These are phyloP conservation scores for Wallacemonas sp. DNA, from an alignment of 208 protist species.

Conservation along the genomic window DNA sequence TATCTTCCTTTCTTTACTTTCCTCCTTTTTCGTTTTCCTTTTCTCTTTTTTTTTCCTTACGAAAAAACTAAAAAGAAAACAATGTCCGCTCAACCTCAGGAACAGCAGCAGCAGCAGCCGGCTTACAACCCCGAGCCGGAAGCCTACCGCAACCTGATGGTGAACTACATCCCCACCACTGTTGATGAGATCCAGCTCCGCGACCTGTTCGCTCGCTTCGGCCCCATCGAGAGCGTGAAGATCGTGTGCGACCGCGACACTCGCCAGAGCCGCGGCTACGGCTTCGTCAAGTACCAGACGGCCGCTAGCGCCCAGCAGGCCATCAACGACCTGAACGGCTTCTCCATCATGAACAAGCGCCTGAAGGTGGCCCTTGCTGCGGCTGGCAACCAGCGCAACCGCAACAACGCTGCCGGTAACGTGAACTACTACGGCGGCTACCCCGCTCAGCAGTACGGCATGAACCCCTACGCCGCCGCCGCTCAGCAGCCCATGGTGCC, in stretches of 20 bases:
- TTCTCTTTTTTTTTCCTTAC: conserved; percentile 3
- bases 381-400: conserved; percentile 30
- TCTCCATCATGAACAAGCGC: conserved; percentile 51
- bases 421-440: conserved; percentile 55
- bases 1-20: conserved; percentile 23
- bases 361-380: conserved; percentile 50
- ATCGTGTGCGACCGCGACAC: conserved; percentile 76
- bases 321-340: conserved; percentile 24
- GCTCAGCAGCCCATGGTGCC: conserved; percentile 12
- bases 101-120: conserved; percentile 20
- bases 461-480: conserved; percentile 44
- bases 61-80: neutral
- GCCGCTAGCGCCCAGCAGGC: conserved; percentile 69
- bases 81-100: conserved; percentile 8
- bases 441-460: conserved; percentile 49
- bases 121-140: conserved; percentile 45
- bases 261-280: conserved; percentile 85
- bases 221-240: conserved; percentile 75
- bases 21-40: conserved; percentile 15
- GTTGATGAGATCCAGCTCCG: conserved; percentile 64
- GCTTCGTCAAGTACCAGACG: conserved; percentile 89
- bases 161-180: conserved; percentile 79
- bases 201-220: conserved; percentile 67
- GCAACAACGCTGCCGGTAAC: conserved; percentile 25
- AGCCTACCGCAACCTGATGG: conserved; percentile 67